Evolutionary conservation across 2,329 filamentous ascomycete species (phyloP), one percentile per base, ranked within the genome.

Genomic region (Claviceps arundinis): DNA sequence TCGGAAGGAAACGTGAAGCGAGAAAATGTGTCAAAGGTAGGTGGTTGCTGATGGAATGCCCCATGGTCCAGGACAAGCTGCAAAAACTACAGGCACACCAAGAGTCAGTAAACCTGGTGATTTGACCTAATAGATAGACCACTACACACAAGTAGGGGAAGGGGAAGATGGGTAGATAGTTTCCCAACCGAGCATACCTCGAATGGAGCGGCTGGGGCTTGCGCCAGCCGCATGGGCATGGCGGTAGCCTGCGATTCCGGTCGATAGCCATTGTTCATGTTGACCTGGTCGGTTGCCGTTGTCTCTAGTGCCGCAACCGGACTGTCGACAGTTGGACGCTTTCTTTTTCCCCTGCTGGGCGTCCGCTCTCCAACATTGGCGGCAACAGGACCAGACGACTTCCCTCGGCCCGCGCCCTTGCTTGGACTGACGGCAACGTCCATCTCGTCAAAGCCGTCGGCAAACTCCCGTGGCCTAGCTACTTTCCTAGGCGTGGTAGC

Each of bases 401-500:
- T 58, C 57, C 57, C 68, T 56, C 61, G 63, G 50, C 70, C 66
- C 50, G 73, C 69, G 1, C 70, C 71, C 58, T 77, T 80, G 60
- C 67, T 75, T 0, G 78, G 78, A 52, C 78, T 81, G 5, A 65
- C 62, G 7, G 72, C 70, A 51, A 80, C 70, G 55, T 81, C 78
- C 56, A 80, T 70, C 54, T 87, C 81, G 54, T 90, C 85, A 59
- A 93, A 93, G 0, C 87, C 87, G 65, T 93, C 87, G 1, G 84
- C 77, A 48, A 85, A 70, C 1, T 76, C 73, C 67, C 78, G 78
- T 1, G 70, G 67, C 62, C 76, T 81, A 30, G 73, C 66, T 1
- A 68, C 62, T 63, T 80, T 83, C 60, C 75, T 86, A 2, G 83
- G 82, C 0, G 85, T 87, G 1, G 71, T 74, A 9, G 57, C 37